Base-by-base conservation (phyloP, 1,139 yeast species). In the Saccharomycopsis phalli region DNA sequence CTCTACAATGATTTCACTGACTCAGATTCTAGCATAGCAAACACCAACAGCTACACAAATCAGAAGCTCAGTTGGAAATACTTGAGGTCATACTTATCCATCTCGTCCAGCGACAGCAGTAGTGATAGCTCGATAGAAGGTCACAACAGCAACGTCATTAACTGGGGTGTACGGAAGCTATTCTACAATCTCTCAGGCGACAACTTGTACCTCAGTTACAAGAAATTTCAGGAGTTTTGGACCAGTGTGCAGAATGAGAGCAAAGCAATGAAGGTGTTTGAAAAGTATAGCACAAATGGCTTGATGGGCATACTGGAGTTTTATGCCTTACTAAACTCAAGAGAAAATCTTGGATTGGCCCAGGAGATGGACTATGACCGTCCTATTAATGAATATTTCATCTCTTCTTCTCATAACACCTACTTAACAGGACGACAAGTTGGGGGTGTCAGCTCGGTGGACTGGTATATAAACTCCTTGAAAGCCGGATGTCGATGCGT, bases 351-450 rank as follows among this genome's bases (percentile, higher is more conserved):
- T 11, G n/a, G 21, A 7, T 10, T 13, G 4, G 21, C 21, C 20
- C 20, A 11, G 7, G 21, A 8, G 13, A 8, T 11, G 6, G 27
- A 33, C 18, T 33, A 33, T 14, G 36, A 37, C 7, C 34, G 22
- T 8, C 97, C 98, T 0, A 55, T 93, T 32, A 84, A 76, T 52
- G 91, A 87, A 50, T 93, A 93, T 55, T 87, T 66, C 54, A 81
- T 93, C 23, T 84, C 95, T 0, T 83, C 96, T 0, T 87, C 97
- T 0, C 99, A 93, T 57, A 93, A 93, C 56, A 93, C 98, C 0
- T 93, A 91, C 55, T 64, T 93, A 8, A 61, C 77, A 20, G 98
- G 97, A 0, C 69, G 94, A 27, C 98, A 93, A 55, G 71, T 86
- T n/a, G 94, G 79, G 1, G 95, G 93, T n/a, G 76, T 73, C 13